Base-by-base conservation (phyloP, 2,329 filamentous ascomycete genomes). In the Kalaharituber pfeilii region DNA sequence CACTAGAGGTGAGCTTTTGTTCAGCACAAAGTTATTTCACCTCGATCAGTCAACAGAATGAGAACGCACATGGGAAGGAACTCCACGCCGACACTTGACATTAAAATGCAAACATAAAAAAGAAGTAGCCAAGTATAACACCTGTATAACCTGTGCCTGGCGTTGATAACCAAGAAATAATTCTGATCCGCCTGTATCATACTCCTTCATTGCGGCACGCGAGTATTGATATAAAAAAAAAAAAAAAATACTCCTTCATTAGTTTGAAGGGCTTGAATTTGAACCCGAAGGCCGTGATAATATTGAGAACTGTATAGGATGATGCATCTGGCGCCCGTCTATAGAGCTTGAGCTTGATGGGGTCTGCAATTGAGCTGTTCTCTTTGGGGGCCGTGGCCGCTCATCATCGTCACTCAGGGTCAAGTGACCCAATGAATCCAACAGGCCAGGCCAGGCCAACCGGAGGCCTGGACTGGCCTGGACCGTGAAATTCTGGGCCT, bases 401-500 rank as follows among this genome's bases (percentile, higher is more conserved):
- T 71, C 70, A 45, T 78, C 74, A 52, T 77, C 75, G 51, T 71
- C 70, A 49, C 74, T 77, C 5, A 77, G 65, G 1, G 77, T 80
- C 57, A 81, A 66, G 60, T 80, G n/a, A n/a, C n/a, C n/a, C n/a
- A n/a, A n/a, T n/a, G n/a, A n/a, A n/a, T n/a, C n/a, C n/a, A n/a
- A n/a, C n/a, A n/a, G n/a, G n/a, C n/a, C n/a, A n/a, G n/a, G n/a
- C n/a, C n/a, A n/a, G n/a, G n/a, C n/a, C n/a, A n/a, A n/a, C n/a
- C n/a, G n/a, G n/a, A n/a, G n/a, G n/a, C n/a, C n/a, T n/a, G n/a
- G n/a, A n/a, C n/a, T n/a, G n/a, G n/a, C n/a, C n/a, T n/a, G n/a
- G n/a, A n/a, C n/a, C n/a, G n/a, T n/a, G n/a, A n/a, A n/a, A n/a
- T n/a, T n/a, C n/a, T n/a, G n/a, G n/a, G n/a, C n/a, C n/a, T n/a